Conservation (phyloP, 345 rosid species). For the Hevea brasiliensis region DNA sequence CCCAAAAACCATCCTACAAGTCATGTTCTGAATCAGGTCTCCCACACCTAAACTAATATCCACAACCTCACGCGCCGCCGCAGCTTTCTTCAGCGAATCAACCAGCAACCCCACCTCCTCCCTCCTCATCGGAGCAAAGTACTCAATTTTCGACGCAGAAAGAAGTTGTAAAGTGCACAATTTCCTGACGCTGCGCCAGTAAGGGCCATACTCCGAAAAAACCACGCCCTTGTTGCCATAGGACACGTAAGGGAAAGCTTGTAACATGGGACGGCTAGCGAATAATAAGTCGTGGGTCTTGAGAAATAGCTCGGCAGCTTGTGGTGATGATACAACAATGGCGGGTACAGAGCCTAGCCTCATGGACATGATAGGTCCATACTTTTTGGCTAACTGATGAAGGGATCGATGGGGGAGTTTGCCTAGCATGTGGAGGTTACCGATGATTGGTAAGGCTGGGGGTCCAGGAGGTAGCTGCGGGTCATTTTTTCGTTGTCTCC, state of each 20-base stretch:
- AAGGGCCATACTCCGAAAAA: slow-evolving; percentile 20
- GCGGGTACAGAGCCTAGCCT: slow-evolving; percentile 42
- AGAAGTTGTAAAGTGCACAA: slow-evolving; percentile 26
- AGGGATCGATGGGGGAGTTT: slow-evolving; percentile 10
- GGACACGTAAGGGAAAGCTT: not conserved
- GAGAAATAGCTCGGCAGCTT: slow-evolving; percentile 29
- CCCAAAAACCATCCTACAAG: slow-evolving; percentile 19
- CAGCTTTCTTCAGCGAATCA: not conserved
- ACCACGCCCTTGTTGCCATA: slow-evolving; percentile 18
- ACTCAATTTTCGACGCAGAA: slow-evolving; percentile 26
- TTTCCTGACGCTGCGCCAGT: slow-evolving; percentile 32
- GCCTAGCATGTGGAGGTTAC: slow-evolving; percentile 17
- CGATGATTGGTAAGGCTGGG: slow-evolving; percentile 1
- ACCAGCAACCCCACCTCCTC: slow-evolving; percentile 13
- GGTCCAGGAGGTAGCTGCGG: slow-evolving; percentile 16
- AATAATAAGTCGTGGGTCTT: slow-evolving; percentile 6
- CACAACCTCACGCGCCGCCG: slow-evolving; percentile 7
- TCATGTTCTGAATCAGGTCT: slow-evolving; percentile 7
- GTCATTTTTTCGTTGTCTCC: not conserved
- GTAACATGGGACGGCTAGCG: slow-evolving; percentile 27
- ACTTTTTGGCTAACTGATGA: slow-evolving; percentile 21
- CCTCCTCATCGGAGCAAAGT: slow-evolving; percentile 18
- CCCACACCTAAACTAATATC: slow-evolving; percentile 3
- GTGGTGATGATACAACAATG: slow-evolving; percentile 39
- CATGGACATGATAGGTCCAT: slow-evolving; percentile 49